Conservation (phyloP, 345 rosid species). For the Turnera subulata region DNA sequence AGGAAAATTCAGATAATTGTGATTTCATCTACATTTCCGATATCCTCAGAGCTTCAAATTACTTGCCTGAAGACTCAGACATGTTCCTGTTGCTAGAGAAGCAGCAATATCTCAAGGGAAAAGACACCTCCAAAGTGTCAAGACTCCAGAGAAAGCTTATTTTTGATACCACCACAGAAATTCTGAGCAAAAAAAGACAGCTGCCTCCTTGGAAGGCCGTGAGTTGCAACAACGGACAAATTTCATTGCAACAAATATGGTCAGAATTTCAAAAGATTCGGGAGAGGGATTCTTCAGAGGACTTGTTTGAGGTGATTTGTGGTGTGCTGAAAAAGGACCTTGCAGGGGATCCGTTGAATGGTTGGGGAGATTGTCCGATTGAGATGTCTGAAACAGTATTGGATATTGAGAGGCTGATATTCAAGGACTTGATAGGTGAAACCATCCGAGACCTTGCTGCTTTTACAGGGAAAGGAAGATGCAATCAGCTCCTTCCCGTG, state of each 20-base stretch:
- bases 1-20: conserved; percentile 36
- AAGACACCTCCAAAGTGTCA: conserved; percentile 45
- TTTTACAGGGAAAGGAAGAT: conserved; percentile 25
- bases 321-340: conserved; percentile 73
- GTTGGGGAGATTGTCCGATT: conserved; percentile 58
- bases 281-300: conserved; percentile 44
- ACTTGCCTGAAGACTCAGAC: conserved; percentile 52
- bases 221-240: conserved; percentile 4
- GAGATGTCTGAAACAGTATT: conserved; percentile 76
- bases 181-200: conserved; percentile 43
- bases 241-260: conserved; percentile 54
- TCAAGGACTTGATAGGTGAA: conserved; percentile 83
- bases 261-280: conserved; percentile 54
- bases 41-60: conserved; percentile 54
- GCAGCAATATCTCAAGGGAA: conserved; percentile 59
- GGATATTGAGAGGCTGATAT: conserved; percentile 69
- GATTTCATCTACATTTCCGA: conserved; percentile 73
- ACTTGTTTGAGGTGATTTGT: conserved; percentile 59
- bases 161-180: conserved; percentile 65
- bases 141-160: conserved; percentile 57
- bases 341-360: conserved; percentile 45
- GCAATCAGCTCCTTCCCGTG: conserved; percentile 13
- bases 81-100: conserved; percentile 65
- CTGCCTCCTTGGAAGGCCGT: conserved; percentile 55
- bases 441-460: conserved; percentile 62